A percentile compares a stretch with the other conserved stretches of the same genome.
phyloP scores from a whole-genome alignment of 176 grass and related monocot genomes.

The Leersia perrieri region DNA sequence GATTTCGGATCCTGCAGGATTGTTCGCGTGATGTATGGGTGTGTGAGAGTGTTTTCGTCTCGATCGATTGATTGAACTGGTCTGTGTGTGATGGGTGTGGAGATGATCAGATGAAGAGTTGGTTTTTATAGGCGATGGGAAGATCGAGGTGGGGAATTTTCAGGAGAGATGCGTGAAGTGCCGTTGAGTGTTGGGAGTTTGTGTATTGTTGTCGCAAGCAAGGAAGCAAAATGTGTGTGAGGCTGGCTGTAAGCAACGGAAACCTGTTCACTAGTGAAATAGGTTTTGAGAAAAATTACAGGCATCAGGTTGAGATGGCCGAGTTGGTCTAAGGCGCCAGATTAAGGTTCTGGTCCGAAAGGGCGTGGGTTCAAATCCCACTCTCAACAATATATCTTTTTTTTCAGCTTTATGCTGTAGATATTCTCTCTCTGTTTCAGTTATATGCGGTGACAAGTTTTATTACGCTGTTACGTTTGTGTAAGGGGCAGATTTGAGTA shows the following conservation, averaged over 20 bases:
- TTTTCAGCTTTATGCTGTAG: neutral
- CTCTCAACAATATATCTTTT: conserved; percentile 27
- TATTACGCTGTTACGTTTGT: no score
- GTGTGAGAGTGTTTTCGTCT: neutral
- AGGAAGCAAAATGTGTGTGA: neutral
- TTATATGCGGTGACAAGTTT: no score
- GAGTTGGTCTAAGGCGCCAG: conserved; percentile 78
- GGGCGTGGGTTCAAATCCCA: conserved; percentile 80
- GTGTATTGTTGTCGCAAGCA: neutral
- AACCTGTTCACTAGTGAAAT: neutral
- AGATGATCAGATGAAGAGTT: neutral
- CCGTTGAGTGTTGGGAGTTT: neutral
- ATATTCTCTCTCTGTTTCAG: no score
- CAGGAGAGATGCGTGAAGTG: neutral
- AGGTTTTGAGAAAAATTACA: no score
- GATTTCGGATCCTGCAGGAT: neutral
- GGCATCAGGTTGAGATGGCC: neutral
- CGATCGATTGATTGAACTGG: neutral
- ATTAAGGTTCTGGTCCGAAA: conserved; percentile 75
- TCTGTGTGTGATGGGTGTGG: neutral
- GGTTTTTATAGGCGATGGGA: neutral
- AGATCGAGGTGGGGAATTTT: neutral
- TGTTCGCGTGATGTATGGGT: neutral
- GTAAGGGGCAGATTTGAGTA: no score
- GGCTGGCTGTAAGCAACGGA: neutral